These are phyloP conservation scores for Achlya hypogyna DNA, from an alignment of 352 stramenopile genomes.

Conservation along the genomic window DNA sequence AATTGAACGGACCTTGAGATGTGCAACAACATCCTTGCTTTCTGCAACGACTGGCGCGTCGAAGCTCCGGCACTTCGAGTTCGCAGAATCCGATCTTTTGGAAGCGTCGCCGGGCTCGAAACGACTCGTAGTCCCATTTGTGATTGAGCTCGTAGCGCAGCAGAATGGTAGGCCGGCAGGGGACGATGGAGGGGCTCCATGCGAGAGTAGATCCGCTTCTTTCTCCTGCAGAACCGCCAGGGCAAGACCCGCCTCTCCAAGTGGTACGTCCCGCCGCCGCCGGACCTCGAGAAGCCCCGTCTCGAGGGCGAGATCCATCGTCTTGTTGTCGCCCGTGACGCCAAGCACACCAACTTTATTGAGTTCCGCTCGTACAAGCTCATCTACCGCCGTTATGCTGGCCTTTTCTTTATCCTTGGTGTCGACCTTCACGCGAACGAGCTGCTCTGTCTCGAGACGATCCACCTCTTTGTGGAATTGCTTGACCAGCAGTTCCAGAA, in stretches of 20 bases:
- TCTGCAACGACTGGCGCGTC: too few species aligned
- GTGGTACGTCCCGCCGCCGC: constrained; percentile 90
- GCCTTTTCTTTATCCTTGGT: constrained; percentile 97
- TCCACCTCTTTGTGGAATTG: constrained; percentile 97
- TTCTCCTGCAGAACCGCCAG: constrained; percentile 98
- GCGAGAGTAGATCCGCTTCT: constrained; percentile 89
- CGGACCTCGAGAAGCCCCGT: constrained; percentile 73
- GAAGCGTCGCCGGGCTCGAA: not conserved
- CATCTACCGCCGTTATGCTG: constrained; percentile 97
- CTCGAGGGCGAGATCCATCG: constrained; percentile 88
- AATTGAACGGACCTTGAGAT: too few species aligned
- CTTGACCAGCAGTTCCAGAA: constrained; percentile 98
- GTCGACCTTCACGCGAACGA: constrained; percentile 97
- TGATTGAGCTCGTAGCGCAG: not conserved
- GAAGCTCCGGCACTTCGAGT: not conserved
- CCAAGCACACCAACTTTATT: constrained; percentile 93
- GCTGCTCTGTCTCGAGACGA: constrained; percentile 95
- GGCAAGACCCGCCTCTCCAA: constrained; percentile 99
- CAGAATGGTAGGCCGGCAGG: not conserved
- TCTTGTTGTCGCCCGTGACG: constrained; percentile 79
- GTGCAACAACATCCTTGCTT: too few species aligned
- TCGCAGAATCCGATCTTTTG: not conserved
- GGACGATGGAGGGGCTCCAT: not conserved
- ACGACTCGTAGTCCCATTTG: not conserved
- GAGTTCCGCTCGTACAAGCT: constrained; percentile 98